Evolutionary conservation across 345 rosid genomes (phyloP).

Genomic region (Citrus australasica): DNA sequence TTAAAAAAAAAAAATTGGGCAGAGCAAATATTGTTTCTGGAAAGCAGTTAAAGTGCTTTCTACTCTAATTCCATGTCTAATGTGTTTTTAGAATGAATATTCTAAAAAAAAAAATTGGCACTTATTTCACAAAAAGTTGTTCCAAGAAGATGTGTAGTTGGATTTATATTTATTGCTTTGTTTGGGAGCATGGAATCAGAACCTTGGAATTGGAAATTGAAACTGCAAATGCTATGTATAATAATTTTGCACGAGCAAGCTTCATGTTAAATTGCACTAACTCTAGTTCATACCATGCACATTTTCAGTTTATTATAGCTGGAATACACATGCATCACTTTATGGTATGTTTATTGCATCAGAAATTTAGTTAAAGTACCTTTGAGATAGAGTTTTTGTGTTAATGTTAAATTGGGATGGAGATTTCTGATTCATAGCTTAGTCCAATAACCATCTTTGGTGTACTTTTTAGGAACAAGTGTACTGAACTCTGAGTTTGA

Average conservation of each 20-base stretch:
- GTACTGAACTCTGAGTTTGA: conserved; percentile 1
- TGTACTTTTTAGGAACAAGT: neutral
- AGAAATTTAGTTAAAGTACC: neutral
- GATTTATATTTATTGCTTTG: neutral
- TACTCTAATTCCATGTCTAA: too few relatives aligned
- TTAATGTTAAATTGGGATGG: neutral
- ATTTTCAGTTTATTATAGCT: neutral
- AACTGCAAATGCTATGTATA: too few relatives aligned
- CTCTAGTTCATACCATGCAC: neutral
- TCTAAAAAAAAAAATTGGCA: neutral
- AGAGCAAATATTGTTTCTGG: neutral
- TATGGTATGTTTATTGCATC: neutral
- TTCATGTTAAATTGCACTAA: neutral
- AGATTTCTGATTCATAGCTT: too few relatives aligned
- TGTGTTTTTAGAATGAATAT: neutral
- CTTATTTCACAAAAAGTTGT: neutral
- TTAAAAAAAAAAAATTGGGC: neutral
- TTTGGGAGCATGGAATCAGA: neutral
- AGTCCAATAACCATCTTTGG: neutral
- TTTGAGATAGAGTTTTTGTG: neutral
- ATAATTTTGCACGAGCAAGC: neutral
- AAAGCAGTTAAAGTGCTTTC: neutral
- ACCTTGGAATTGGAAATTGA: neutral
- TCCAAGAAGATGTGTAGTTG: neutral
- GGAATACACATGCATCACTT: neutral